phyloP scores from a whole-genome alignment of 768 basidiomycete genomes.

The Rhodosporidiobolus sp. region DNA sequence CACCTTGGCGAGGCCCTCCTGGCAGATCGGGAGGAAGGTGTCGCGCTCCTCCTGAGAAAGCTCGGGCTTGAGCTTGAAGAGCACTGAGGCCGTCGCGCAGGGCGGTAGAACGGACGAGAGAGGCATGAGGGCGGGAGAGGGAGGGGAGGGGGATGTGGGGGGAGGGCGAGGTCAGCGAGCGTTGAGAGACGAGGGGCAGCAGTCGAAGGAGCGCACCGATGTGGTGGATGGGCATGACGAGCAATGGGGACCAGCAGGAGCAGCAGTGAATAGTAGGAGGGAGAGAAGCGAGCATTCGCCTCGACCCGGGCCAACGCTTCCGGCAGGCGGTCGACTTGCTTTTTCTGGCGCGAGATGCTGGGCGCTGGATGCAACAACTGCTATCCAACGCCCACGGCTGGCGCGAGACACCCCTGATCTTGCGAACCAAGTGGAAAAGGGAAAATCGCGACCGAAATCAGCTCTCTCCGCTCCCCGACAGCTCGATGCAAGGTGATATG shows the following conservation, averaged over 20 bases:
- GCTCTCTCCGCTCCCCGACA: not conserved
- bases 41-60: conserved; percentile 22
- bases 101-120: not conserved
- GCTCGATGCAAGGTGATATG: not conserved
- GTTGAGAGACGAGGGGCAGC: not conserved
- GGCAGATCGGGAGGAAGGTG: conserved; percentile 26
- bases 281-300: not conserved
- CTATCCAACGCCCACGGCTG: too few relatives aligned
- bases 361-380: too few relatives aligned
- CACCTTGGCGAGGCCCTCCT: conserved; percentile 35
- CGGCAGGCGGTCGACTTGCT: not conserved
- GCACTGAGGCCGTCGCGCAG: conserved; percentile 2
- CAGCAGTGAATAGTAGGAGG: not conserved
- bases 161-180: not conserved
- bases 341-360: too few relatives aligned
- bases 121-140: not conserved
- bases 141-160: not conserved
- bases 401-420: too few relatives aligned
- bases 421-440: too few relatives aligned
- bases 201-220: conserved; percentile 18
- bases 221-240: conserved; percentile 31
- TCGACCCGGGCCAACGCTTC: not conserved
- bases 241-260: not conserved
- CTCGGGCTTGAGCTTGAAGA: conserved; percentile 39
- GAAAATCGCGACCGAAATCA: not conserved